Evolutionary conservation across 345 rosid species (phyloP), one percentile per base, ranked within the genome.

Genomic region (Bretschneidera sinensis): DNA sequence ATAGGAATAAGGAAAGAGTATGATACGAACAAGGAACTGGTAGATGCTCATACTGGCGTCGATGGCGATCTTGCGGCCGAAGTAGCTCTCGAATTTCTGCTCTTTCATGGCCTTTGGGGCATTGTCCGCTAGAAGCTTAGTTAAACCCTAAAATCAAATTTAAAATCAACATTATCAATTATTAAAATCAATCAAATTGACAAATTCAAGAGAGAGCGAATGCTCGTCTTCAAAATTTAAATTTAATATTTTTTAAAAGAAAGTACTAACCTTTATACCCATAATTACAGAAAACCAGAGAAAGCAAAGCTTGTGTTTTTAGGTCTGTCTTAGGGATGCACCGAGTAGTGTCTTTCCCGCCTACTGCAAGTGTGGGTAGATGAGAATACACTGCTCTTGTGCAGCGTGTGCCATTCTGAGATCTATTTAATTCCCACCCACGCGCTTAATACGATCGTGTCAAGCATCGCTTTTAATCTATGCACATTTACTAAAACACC

Each of bases 41-140:
- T 94, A 90, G 51, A 90, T 94, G 86, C 97, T 94, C 97, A 94
- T 90, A 92, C 99, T 88, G 54, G 99, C 97, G 61, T 94, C 99
- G 39, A 94, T 78, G 21, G 97, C 95, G 15, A 90, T 90, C 76
- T 90, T 88, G 35, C 99, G 85, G 59, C 99, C 97, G 20, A 94
- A 94, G 58, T 76, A 94, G 78, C 88, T 84, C 75, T 90, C 92
- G 57, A 90, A 88, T 69, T 90, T 94, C 71, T 90, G 92, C 72
- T 87, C 99, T 74, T 94, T 94, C 97, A 88, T 88, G 47, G 81
- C 74, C 55, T 71, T 84, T 0, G 96, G 97, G 6, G 92, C 97
- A 74, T 94, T 86, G 73, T 94, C 99, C 1, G 97, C 99, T 64
- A 94, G 74, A 60, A 90, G 87, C 83, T 94, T 90, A 70, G 97